Evolutionary conservation across 495 filamentous ascomycete genomes (phyloP).

Genomic region (Evansstolkia leycettana): DNA sequence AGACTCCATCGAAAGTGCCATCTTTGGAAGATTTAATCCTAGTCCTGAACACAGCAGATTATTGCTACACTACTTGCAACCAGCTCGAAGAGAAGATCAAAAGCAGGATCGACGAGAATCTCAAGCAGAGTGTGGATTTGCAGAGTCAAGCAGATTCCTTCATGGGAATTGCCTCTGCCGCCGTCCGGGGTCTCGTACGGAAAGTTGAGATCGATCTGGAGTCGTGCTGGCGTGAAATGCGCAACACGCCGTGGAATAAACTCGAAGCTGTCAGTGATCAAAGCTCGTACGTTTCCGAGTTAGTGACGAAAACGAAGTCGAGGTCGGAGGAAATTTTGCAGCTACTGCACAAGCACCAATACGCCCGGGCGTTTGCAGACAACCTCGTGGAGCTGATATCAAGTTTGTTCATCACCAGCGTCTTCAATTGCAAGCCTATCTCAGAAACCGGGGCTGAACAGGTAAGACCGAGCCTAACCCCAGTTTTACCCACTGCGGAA

Average conservation of each 20-base stretch:
- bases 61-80: conserved; percentile 85
- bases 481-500: too few species aligned
- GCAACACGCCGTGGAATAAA: conserved; percentile 87
- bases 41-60: conserved; percentile 93
- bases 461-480: conserved; percentile 25
- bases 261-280: conserved; percentile 94
- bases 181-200: conserved; percentile 70
- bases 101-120: conserved; percentile 65
- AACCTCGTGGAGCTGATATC: conserved; percentile 80
- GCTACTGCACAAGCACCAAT: conserved; percentile 81
- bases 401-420: conserved; percentile 64
- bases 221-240: conserved; percentile 91
- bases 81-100: conserved; percentile 94
- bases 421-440: conserved; percentile 81
- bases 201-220: conserved; percentile 75
- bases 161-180: conserved; percentile 85
- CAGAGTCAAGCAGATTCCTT: conserved; percentile 90
- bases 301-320: conserved; percentile 58
- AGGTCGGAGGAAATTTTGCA: conserved; percentile 61
- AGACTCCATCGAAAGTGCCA: conserved; percentile 40
- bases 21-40: conserved; percentile 67
- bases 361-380: conserved; percentile 88
- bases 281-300: conserved; percentile 77
- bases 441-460: conserved; percentile 95
- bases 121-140: conserved; percentile 67